Base-by-base conservation (phyloP, 192 early-diverging fungal genomes). In the Podila clonocystis region DNA sequence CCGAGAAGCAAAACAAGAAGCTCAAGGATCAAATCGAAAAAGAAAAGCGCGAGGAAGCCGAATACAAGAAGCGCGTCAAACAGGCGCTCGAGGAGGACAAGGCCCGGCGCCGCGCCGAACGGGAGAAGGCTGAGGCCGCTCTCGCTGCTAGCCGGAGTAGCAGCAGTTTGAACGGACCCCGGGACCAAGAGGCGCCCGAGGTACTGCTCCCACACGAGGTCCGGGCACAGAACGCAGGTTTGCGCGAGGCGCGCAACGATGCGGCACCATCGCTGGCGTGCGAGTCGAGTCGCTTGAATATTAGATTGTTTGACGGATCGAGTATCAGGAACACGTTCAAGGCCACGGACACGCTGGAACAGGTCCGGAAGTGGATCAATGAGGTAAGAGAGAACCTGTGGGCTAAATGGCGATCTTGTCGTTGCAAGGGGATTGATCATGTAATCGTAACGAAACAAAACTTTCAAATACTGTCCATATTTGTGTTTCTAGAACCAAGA, bases 281-380 rank as follows among this genome's bases (percentile, higher is more conserved):
- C 64, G 77, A 69, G 33, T 58, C 70, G 0, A 80, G 77, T 58
- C 77, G 77, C 24, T 48, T 80, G n/a, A 73, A 68, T 17, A 73
- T 80, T 31, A 70, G 77, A 5, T 55, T 80, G 0, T 80, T 80
- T 69, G 77, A 80, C 30, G 77, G 77, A 0, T 80, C 77, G 19
- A 80, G 77, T 33, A 69, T 80, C 57, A 66, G 77, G 3, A 72
- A 73, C 45, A 80, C 77, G 2, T 80, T 80, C 67, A 72, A 80
- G 67, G 77, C 77, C 7, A 80, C 77, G 11, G 77, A 80, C 22
- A 80, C 70, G 0, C 67, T 80, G 17, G 66, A 80, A 12, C 34
- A 48, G 58, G 77, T 80, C n/a, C 65, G 77, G 0, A 9, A 48
- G 7, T 80, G 77, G 77, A 80, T 80, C 57, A 61, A 80, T 20